Evolutionary conservation across 2,329 filamentous ascomycete species (phyloP).

Genomic region (Acrocalymma vagum): DNA sequence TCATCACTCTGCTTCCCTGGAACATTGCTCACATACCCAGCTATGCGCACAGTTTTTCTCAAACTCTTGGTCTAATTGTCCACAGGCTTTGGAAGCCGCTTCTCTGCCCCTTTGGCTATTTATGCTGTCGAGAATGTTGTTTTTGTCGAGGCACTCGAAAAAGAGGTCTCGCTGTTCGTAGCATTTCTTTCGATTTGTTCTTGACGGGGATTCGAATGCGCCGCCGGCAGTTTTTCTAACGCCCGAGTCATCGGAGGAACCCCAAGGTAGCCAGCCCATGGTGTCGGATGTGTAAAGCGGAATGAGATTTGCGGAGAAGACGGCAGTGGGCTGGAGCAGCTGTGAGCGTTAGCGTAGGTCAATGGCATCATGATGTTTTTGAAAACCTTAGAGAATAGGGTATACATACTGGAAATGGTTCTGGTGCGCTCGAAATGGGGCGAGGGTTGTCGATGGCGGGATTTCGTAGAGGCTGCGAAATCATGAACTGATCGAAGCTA

Average conservation of each 20-base stretch:
- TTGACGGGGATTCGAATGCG: slow-evolving; percentile 80
- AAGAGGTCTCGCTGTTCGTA: slow-evolving; percentile 90
- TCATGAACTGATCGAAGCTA: slow-evolving; percentile 5
- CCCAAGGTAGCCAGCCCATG: slow-evolving; percentile 64
- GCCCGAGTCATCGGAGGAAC: slow-evolving; percentile 43
- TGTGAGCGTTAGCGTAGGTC: slow-evolving; percentile 8
- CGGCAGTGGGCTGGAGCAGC: slow-evolving; percentile 13
- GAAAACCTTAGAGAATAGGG: no score
- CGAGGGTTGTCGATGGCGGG: slow-evolving; percentile 3
- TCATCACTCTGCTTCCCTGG: no score
- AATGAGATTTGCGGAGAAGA: slow-evolving; percentile 14
- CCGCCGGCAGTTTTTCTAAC: slow-evolving; percentile 57
- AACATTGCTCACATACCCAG: slow-evolving; percentile 89
- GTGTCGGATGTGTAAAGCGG: slow-evolving; percentile 22
- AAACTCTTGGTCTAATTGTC: slow-evolving; percentile 70
- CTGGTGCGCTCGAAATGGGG: no score
- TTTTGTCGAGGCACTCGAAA: slow-evolving; percentile 85
- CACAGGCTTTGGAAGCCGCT: slow-evolving; percentile 63
- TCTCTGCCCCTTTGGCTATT: slow-evolving; percentile 62
- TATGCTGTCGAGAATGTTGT: slow-evolving; percentile 81
- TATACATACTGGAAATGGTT: no score
- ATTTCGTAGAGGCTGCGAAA: slow-evolving; percentile 1
- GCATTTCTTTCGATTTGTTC: slow-evolving; percentile 81
- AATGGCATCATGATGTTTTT: neutral
- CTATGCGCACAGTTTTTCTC: slow-evolving; percentile 86